Base-by-base conservation (phyloP, 345 rosid genomes). In the Pelargonium nanum region DNA sequence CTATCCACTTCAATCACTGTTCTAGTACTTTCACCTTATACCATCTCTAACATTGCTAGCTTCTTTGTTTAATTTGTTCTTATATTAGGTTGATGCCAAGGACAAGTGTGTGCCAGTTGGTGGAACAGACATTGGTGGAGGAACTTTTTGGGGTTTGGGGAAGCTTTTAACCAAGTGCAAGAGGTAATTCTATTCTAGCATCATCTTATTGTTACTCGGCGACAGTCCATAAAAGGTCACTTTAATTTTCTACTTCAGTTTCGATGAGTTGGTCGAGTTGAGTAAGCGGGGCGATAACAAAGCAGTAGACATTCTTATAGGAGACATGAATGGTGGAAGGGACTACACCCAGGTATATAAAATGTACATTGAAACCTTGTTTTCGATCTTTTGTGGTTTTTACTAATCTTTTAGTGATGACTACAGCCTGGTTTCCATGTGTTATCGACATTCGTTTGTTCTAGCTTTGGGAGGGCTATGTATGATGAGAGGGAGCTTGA, bases 51-150 rank as follows among this genome's bases (percentile, higher is more conserved):
- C 52, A 50, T 26, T 59, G n/a, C n/a, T n/a, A n/a, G 55, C 22
- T 71, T 75, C 45, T 34, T 34, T 34, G 45, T 34, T 34, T 15
- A 5, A n/a, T n/a, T n/a, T n/a, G n/a, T n/a, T n/a, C 1, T 1
- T 34, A n/a, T n/a, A 15, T 34, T 34, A 34, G 96, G 97, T 89
- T 51, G 92, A 89, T 53, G 85, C 89, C 68, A 89, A 85, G 74
- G 86, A 85, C 17, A 77, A 87, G 65, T 87, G 75, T 60, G 94
- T 87, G 73, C 59, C 91, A 57, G 84, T 89, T 63, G 87, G 97
- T 71, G 95, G 95, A 57, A 89, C 97, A 57, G 87, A 75, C 75
- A 83, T 87, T 55, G 97, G 97, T 30, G 97, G 97, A 45, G 95
- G 97, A 65, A 85, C 97, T 23, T 89, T 85, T 65, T 78, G 79